Conservation (phyloP, 208 protist species). For the Porcisia hertigi region DNA sequence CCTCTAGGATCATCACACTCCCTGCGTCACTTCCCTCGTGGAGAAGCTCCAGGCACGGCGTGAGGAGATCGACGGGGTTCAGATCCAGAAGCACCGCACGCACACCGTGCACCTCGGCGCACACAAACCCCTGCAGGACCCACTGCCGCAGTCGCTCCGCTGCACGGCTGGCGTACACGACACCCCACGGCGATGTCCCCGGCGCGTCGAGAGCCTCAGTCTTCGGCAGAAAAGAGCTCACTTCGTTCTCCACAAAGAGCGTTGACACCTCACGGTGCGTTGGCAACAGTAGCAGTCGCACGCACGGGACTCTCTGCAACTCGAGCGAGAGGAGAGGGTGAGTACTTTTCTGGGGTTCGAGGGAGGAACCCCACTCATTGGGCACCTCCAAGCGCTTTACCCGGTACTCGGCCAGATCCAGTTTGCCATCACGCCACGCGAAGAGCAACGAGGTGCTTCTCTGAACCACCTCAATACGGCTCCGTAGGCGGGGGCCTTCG, state of each 20-base stretch:
- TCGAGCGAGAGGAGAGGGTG: slow-evolving; percentile 25
- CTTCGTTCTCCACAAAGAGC: slow-evolving; percentile 20
- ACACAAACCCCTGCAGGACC: slow-evolving; percentile 75
- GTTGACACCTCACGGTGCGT: slow-evolving; percentile 50
- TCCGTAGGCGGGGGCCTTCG: slow-evolving; percentile 45
- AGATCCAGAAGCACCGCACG: slow-evolving; percentile 76
- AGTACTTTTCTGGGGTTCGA: slow-evolving; percentile 32
- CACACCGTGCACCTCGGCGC: slow-evolving; percentile 65
- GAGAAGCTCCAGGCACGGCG: slow-evolving; percentile 73
- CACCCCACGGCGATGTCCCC: slow-evolving; percentile 1
- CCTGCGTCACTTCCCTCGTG: slow-evolving; percentile 41
- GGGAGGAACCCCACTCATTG: neutral
- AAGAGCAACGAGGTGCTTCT: slow-evolving; percentile 46
- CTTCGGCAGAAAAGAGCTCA: slow-evolving; percentile 20
- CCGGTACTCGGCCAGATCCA: slow-evolving; percentile 38
- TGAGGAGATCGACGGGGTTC: slow-evolving; percentile 63
- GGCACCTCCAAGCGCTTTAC: neutral
- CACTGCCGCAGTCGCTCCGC: slow-evolving; percentile 82
- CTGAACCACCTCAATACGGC: slow-evolving; percentile 55
- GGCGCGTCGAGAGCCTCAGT: neutral
- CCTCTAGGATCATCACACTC: neutral
- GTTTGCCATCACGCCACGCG: slow-evolving; percentile 62
- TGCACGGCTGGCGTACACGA: slow-evolving; percentile 70
- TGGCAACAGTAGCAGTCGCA: slow-evolving; percentile 65
- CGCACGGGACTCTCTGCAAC: slow-evolving; percentile 34